phyloP scores from a whole-genome alignment of 2,329 filamentous ascomycete species.

The Sordariomycetes sp. region DNA sequence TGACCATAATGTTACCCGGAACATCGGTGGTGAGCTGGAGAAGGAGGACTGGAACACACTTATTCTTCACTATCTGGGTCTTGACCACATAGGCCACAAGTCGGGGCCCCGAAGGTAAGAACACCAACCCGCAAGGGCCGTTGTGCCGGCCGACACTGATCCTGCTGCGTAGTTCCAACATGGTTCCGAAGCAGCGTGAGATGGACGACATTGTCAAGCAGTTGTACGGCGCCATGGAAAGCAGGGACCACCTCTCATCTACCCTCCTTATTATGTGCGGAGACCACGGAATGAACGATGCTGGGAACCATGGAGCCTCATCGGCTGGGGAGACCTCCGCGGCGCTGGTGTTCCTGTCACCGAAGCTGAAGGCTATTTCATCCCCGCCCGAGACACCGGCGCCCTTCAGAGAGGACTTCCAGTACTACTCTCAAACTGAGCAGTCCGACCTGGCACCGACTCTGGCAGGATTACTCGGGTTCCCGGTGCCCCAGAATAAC shows the following conservation, averaged over 20 bases:
- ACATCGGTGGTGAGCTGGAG: conserved; percentile 66
- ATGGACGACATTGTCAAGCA: conserved; percentile 77
- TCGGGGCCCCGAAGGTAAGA: conserved; percentile 69
- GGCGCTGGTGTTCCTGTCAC: conserved; percentile 82
- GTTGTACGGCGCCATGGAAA: conserved; percentile 68
- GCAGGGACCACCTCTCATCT: conserved; percentile 57
- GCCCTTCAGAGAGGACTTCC: conserved; percentile 56
- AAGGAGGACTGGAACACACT: conserved; percentile 83
- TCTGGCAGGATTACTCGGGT: conserved; percentile 72
- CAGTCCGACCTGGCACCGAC: conserved; percentile 93
- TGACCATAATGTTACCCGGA: conserved; percentile 91
- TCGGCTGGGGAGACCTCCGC: conserved; percentile 90
- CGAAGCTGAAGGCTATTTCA: conserved; percentile 57
- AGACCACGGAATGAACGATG: conserved; percentile 99
- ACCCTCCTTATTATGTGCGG: conserved; percentile 81
- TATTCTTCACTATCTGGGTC: conserved; percentile 88
- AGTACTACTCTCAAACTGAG: conserved; percentile 77
- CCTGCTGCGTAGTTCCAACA: conserved; percentile 56
- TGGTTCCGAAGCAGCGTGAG: conserved; percentile 85
- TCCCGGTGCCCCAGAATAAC: conserved; percentile 84
- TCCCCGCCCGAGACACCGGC: conserved; percentile 37
- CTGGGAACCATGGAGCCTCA: conserved; percentile 91
- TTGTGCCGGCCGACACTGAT: background rate
- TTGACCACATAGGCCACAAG: conserved; percentile 98
- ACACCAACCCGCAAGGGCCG: background rate